phyloP scores from a whole-genome alignment of 768 basidiomycete species.

The Cytidiella melzeri region DNA sequence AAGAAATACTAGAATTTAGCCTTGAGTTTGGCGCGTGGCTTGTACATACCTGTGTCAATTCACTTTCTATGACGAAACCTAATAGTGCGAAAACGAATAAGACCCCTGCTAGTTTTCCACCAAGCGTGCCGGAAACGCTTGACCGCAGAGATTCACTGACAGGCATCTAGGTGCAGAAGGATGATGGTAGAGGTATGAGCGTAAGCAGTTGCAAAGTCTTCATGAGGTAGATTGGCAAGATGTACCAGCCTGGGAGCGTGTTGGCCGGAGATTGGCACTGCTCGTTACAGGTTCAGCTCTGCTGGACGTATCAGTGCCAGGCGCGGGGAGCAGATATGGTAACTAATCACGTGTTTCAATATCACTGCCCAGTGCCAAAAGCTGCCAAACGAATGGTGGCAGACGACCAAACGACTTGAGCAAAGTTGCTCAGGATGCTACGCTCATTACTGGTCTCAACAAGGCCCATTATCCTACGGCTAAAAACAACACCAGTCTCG shows the following conservation, averaged over 20 bases:
- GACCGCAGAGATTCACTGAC: not conserved
- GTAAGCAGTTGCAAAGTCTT: not conserved
- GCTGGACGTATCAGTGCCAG: no score
- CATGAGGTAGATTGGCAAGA: not conserved
- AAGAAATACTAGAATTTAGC: slow-evolving; percentile 2
- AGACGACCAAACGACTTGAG: slow-evolving; percentile 8
- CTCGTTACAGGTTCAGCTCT: no score
- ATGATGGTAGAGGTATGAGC: not conserved
- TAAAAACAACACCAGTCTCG: not conserved
- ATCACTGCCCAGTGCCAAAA: not conserved
- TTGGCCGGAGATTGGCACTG: no score
- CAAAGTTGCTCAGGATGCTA: no score
- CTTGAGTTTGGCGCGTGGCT: not conserved
- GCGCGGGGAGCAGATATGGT: no score
- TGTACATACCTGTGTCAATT: slow-evolving; percentile 63
- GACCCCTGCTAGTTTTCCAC: slow-evolving; percentile 40
- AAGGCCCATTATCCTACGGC: slow-evolving; percentile 43
- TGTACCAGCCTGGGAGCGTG: no score
- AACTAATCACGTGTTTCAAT: no score
- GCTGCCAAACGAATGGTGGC: not conserved
- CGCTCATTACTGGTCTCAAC: slow-evolving; percentile 59
- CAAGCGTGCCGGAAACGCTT: not conserved
- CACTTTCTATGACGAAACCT: slow-evolving; percentile 73
- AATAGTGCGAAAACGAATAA: slow-evolving; percentile 57
- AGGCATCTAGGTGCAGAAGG: not conserved